Base-by-base conservation (phyloP, 2,329 filamentous ascomycete genomes). In the Camptophora hylomeconis region DNA sequence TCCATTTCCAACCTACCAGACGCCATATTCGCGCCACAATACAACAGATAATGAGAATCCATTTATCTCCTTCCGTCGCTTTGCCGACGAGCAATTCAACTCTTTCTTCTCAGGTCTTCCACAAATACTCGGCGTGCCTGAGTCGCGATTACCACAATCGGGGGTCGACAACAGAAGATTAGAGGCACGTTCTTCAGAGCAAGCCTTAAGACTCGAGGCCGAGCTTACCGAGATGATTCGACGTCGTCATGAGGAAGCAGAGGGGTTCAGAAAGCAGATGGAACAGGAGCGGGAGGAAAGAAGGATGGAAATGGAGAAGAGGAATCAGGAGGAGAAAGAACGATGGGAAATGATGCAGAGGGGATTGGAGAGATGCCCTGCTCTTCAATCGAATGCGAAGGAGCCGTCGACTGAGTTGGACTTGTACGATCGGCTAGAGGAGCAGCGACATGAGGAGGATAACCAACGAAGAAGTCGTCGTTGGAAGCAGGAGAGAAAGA, bases 41-140 rank as follows among this genome's bases (percentile, higher is more conserved):
- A 10, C 32, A 18, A 41, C 38, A 30, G 48, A 58, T 29, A 47
- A 56, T 34, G 50, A 58, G 35, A 72, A 72, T 35, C 67, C 69
- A 1, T 73, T 75, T 49, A 61, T 71, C 32, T 57, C 62, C 17
- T 73, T 75, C 52, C 70, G 71, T 40, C 66, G 64, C 37, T 72
- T 68, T 46, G 66, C 69, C 32, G 70, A 75, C 41, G 61, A 65
- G 25, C 65, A 69, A 32, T 59, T 73, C 40, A 62, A 60, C 6
- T 63, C 61, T 10, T 49, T 75, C 28, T 49, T 73, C 31, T 63
- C 64, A 56, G 60, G 16, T 49, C 65, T 22, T 52, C 63, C 11
- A 52, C 56, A 33, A 12, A 18, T 42, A 10, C 35, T 40, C 15
- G 36, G 38, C 7, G 17, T 35, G 12, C 24, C 30, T 31, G 41